Percentiles rank a stretch among this genome's conserved stretches.
Evolutionary conservation across 148 eudicot genomes (phyloP).

Genomic region (Bassia scoparia): DNA sequence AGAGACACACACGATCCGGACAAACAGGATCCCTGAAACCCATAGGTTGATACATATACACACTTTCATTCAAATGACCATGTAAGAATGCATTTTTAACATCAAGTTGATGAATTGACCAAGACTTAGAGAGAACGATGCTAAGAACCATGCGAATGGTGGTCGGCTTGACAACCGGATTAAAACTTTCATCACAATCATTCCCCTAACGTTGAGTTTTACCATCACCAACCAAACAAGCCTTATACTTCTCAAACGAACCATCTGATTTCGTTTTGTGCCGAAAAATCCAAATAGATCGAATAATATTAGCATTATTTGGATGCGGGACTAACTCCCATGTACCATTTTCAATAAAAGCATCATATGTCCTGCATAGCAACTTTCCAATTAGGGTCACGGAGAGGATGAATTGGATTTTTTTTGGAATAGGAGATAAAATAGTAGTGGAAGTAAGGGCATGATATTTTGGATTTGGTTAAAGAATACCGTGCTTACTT

Average conservation of each 20-base stretch:
- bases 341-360: background rate
- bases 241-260: background rate
- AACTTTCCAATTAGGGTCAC: too few species aligned
- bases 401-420: too few species aligned
- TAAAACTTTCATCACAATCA: too few species aligned
- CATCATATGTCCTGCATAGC: conserved; percentile 42
- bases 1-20: too few species aligned
- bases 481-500: background rate
- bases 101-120: too few species aligned
- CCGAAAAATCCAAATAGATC: background rate
- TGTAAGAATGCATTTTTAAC: too few species aligned
- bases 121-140: too few species aligned
- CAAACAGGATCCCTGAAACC: too few species aligned
- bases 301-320: background rate
- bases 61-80: too few species aligned
- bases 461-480: background rate
- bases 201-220: too few species aligned
- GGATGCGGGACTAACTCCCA: background rate
- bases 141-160: too few species aligned
- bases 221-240: background rate
- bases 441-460: background rate
- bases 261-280: background rate
- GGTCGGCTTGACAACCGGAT: too few species aligned
- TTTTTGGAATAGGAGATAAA: background rate
- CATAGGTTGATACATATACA: background rate